Conservation (phyloP, 129 eudicot genomes). For the Lonicera japonica region DNA sequence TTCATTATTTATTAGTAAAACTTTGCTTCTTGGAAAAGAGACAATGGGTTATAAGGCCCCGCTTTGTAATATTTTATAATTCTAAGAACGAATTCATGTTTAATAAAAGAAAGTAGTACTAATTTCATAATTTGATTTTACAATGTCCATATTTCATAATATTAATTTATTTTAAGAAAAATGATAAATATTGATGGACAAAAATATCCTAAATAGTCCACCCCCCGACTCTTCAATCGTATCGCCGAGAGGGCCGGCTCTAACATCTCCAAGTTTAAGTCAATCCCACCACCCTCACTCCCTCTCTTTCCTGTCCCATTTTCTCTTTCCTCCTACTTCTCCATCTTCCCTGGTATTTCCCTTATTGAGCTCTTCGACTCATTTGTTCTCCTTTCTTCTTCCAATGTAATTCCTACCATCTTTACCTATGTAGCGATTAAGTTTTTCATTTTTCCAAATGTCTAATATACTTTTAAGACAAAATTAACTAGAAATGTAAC, state of each 20-base stretch:
- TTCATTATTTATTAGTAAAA: too few relatives aligned
- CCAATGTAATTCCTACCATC: constrained; percentile 33
- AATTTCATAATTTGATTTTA: too few relatives aligned
- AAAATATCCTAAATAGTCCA: too few relatives aligned
- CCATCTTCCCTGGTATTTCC: constrained; percentile 72
- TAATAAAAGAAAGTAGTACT: too few relatives aligned
- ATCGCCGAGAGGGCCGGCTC: constrained; percentile 47
- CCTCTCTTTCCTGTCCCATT: constrained; percentile 62
- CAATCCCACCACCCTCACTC: constrained; percentile 68
- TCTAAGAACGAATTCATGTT: too few relatives aligned
- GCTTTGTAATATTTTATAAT: too few relatives aligned
- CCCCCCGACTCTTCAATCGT: constrained; percentile 41
- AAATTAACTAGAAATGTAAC: too few relatives aligned
- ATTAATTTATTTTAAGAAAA: too few relatives aligned
- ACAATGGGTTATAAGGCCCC: too few relatives aligned
- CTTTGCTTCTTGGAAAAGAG: too few relatives aligned
- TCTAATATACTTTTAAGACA: background rate
- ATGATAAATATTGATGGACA: too few relatives aligned
- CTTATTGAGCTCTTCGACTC: constrained; percentile 82
- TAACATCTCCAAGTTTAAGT: constrained; percentile 77
- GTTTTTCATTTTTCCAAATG: background rate
- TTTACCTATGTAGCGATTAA: background rate
- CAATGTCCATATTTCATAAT: too few relatives aligned
- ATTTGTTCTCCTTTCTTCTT: constrained; percentile 65
- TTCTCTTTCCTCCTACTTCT: constrained; percentile 74